A percentile compares a stretch with the other conserved stretches of the same genome.
phyloP scores from a whole-genome alignment of 2,329 filamentous ascomycete genomes.

The Ceratocystiopsis minuta region DNA sequence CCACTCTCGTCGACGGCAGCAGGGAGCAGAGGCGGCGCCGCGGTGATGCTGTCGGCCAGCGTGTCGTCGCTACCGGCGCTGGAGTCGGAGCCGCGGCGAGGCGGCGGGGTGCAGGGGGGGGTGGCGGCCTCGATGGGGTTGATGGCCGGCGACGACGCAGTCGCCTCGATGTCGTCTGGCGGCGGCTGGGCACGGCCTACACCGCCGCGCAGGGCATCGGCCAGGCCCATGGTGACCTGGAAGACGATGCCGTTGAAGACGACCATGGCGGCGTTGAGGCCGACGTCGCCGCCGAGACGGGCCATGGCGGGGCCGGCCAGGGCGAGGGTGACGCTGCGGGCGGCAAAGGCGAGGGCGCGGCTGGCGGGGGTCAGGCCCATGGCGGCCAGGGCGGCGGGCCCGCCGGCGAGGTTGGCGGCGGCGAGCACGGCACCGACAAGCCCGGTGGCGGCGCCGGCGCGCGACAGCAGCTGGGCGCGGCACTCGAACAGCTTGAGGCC shows the following conservation, averaged over 20 bases:
- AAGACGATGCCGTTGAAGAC: conserved; percentile 31
- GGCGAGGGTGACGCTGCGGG: conserved; percentile 31
- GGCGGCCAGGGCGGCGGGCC: conserved; percentile 19
- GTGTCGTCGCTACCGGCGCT: no score
- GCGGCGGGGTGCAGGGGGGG: no score
- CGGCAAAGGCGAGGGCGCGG: conserved; percentile 27
- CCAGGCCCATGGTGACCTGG: conserved; percentile 18
- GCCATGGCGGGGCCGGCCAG: conserved; percentile 28
- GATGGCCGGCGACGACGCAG: no score
- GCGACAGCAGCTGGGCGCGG: conserved; percentile 25
- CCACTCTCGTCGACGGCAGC: no score
- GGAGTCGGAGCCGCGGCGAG: no score
- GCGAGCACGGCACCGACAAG: conserved; percentile 20
- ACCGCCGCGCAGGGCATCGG: conserved; percentile 11
- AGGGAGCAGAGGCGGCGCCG: no score
- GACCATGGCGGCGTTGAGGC: conserved; percentile 31
- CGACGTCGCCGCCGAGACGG: conserved; percentile 25
- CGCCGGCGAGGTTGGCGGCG: conserved; percentile 23
- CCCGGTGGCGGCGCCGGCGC: conserved; percentile 22
- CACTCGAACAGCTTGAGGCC: conserved; percentile 35
- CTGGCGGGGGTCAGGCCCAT: conserved; percentile 18
- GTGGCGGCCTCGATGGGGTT: no score
- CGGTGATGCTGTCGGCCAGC: no score
- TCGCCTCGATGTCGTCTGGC: not conserved
- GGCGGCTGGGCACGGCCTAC: not conserved